Percentiles rank a stretch among this genome's conserved stretches.
Evolutionary conservation across 306 rosid species (phyloP).

Genomic region (Glycyrrhiza uralensis): DNA sequence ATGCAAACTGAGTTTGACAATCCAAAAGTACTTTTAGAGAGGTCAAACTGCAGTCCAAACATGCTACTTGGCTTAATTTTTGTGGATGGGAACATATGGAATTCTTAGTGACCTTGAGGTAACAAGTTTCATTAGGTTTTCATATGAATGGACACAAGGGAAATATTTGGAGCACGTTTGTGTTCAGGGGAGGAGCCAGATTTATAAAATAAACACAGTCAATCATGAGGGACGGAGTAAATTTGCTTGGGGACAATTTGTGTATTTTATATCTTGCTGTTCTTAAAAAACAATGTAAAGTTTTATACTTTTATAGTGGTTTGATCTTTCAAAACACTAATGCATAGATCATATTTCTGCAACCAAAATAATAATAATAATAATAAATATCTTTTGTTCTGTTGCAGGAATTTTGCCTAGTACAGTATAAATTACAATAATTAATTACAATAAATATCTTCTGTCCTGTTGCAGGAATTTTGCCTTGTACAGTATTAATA

Average conservation of each 20-base stretch:
- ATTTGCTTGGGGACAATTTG: not conserved
- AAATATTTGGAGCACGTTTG: not conserved
- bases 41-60: too few species aligned
- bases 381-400: not conserved
- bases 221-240: not conserved
- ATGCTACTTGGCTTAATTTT: conserved; percentile 15
- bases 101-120: not conserved
- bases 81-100: not conserved
- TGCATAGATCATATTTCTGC: conserved; percentile 1
- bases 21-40: too few species aligned
- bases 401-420: conserved; percentile 82
- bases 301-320: not conserved
- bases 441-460: not conserved
- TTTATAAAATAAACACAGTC: not conserved
- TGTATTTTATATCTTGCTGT: not conserved
- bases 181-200: not conserved
- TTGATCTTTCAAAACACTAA: conserved; percentile 15
- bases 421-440: conserved; percentile 48
- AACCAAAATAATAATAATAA: not conserved
- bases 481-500: conserved; percentile 73
- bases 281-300: not conserved
- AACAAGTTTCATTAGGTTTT: not conserved
- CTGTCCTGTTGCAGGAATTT: conserved; percentile 54
- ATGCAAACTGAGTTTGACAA: too few species aligned
- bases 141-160: not conserved